These are phyloP conservation scores for Auriscalpium orientale DNA, from an alignment of 768 basidiomycete genomes.

Conservation along the genomic window DNA sequence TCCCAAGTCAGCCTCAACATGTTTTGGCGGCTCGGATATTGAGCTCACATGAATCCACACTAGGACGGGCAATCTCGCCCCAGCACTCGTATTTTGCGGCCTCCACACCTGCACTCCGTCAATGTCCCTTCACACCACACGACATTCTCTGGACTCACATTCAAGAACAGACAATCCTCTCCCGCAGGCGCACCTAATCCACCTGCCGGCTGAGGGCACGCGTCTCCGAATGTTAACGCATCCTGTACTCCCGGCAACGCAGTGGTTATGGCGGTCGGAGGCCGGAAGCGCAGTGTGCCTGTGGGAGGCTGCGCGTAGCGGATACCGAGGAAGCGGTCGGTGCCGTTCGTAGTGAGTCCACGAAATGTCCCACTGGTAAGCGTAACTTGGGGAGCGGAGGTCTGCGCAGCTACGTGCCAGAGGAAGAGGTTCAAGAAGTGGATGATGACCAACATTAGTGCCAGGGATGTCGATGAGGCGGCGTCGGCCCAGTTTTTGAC, in stretches of 20 bases:
- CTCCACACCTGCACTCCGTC: constrained; percentile 27
- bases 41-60: no score
- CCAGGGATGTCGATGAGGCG: no score
- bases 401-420: background rate
- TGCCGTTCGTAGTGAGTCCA: constrained; percentile 37
- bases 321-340: constrained; percentile 53
- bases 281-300: constrained; percentile 48
- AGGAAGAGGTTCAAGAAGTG: no score
- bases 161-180: constrained; percentile 51
- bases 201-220: constrained; percentile 42
- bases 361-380: constrained; percentile 40
- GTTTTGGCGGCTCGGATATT: no score
- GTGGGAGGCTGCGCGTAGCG: constrained; percentile 52
- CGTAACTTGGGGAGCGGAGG: constrained; percentile 23
- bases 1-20: no score
- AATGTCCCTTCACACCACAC: background rate
- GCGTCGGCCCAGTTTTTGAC: no score
- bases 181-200: constrained; percentile 35
- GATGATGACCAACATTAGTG: no score
- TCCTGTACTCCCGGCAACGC: constrained; percentile 26
- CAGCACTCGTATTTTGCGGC: constrained; percentile 17
- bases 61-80: constrained; percentile 24
- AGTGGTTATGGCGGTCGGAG: constrained; percentile 36
- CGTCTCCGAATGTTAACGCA: constrained; percentile 45
- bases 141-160: constrained; percentile 26